Evolutionary conservation across 495 filamentous ascomycete species (phyloP), one percentile per base, ranked within the genome.

Genomic region (Neurospora sp.): DNA sequence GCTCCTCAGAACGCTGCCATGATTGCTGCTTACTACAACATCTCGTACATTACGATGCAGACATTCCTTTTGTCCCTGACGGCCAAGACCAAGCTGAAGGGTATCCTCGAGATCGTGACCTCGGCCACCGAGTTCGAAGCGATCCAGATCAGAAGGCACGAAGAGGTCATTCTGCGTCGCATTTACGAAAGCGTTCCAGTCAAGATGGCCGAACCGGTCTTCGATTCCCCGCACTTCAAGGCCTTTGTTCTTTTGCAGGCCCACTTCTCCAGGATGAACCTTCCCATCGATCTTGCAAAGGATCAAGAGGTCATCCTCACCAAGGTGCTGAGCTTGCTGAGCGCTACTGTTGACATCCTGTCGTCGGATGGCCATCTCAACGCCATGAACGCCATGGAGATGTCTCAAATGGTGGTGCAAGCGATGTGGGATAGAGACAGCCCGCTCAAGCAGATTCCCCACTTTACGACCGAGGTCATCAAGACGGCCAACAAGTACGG

Each of bases 371-470:
- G 95, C 68, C 94, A 98, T 73, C 82, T 98, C 69, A 99, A 98
- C 78, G 95, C 96, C 71, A 96, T 97, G 90, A 93, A 90, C 76
- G 96, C 96, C 37, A 99, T 99, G 96, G 96, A 99, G 82, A 92
- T 99, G 90, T 97, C 94, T 31, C 96, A 99, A 81, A 99, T 99
- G 96, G 92, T 95, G 71, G 94, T 99, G 22, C 96, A 99, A 81
- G 94, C 93, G 39, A 97, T 98, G 93, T 99, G 96, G 96, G 94
- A 98, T 84, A 91, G 94, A 31, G 96, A 99, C 81, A 96, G 92
- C 74, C 94, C 96, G 65, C 86, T 99, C 70, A 97, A 97, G 84
- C 96, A 99, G 83, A 97, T 99, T 76, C 96, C 96, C 73, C 92
- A 97, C 82, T 99, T 99, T 81, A 88, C 90, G 6, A 88, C 91